Base-by-base conservation (phyloP, 176 grass and related monocot species). In the Alloteropsis semialata region DNA sequence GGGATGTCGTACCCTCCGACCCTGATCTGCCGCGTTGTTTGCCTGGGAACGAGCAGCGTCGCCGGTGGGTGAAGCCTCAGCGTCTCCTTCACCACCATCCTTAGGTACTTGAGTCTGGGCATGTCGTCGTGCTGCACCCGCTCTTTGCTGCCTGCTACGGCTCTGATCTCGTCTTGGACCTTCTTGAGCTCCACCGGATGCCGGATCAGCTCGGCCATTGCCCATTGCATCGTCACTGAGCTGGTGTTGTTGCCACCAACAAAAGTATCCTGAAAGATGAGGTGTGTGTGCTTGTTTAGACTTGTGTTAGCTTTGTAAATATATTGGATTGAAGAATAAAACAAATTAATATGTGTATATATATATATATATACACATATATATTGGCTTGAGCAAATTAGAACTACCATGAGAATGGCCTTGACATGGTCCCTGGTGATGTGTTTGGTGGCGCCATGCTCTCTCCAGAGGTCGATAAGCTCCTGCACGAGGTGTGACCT, bases 231-330 rank as follows among this genome's bases (percentile, higher is more conserved):
- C 0, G 66, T 87, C 5, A 50, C 44, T 8, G 46, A 24, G 1
- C 51, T 72, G 0, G 84, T 80, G 19, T 81, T 69, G 25, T 14
- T 87, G 1, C 76, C 84, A 25, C 36, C 76, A 3, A 13, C 37
- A 30, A 87, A 87, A n/a, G 71, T 56, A 10, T 87, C 76, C 84
- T 87, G 66, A 16, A 69, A 27, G n/a, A n/a, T n/a, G n/a, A n/a
- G n/a, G n/a, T n/a, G n/a, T n/a, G n/a, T n/a, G n/a, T n/a, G n/a
- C n/a, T n/a, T n/a, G n/a, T n/a, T n/a, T n/a, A n/a, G n/a, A n/a
- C n/a, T n/a, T n/a, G n/a, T n/a, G n/a, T n/a, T n/a, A n/a, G n/a
- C n/a, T n/a, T n/a, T n/a, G n/a, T n/a, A n/a, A n/a, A n/a, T n/a
- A n/a, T n/a, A n/a, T n/a, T n/a, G n/a, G n/a, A n/a, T n/a, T n/a